Evolutionary conservation across 1,139 yeast species (phyloP), one percentile per base, ranked within the genome.

Genomic region (Scheffersomyces segobiensis): DNA sequence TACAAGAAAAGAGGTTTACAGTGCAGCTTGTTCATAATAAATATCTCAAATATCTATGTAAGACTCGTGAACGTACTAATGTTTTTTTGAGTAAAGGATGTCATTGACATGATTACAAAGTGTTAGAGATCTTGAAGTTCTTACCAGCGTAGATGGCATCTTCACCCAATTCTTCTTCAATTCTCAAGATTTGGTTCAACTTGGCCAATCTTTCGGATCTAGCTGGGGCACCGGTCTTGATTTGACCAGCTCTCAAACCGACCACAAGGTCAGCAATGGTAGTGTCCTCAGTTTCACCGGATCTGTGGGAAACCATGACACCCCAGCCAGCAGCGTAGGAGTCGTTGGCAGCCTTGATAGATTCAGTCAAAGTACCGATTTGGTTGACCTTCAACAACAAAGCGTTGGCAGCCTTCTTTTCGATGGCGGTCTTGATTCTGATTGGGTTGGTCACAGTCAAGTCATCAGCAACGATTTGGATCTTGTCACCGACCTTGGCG

Each of bases 141-240:
- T 83, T 86, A 79, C 98, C 98, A 65, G 98, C 97, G 84, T 86
- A 93, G 78, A 91, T 76, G 67, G 97, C 97, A 85, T 91, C 91
- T 87, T 86, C 92, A 76, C 97, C 98, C 76, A 93, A 89, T 83
- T 89, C 92, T 84, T 93, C 97, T 87, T 93, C 98, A 73, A 93
- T 93, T 85, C 98, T 91, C 80, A 93, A 87, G 81, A 93, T 89
- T 86, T 93, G 96, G 88, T 90, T 90, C 81, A 89, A 89, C 86
- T 93, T 93, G 78, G 98, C 98, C 80, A 93, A 88, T 88, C 98
- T 93, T 86, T 93, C 98, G 68, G 97, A 91, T 87, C 98, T 92
- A 70, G 97, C 97, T 77, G 98, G 97, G 76, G 98, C 98, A 88
- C 98, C 98, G 71, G 97, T 90, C 93, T 93, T 93, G 81, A 93